Evolutionary conservation across 2,329 filamentous ascomycete genomes (phyloP), one percentile per base, ranked within the genome.

Genomic region (Diaporthe sp.): DNA sequence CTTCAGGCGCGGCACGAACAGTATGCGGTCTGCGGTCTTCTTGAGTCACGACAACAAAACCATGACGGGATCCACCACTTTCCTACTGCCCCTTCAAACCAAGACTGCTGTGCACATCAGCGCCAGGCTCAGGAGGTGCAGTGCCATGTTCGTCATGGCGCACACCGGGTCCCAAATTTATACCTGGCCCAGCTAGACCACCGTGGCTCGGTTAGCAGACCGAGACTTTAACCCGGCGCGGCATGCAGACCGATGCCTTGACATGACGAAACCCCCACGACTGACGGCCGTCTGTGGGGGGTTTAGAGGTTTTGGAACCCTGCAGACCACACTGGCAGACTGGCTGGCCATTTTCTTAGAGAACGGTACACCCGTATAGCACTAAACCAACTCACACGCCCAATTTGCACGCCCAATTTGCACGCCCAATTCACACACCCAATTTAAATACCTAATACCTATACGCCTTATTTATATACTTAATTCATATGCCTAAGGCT

Each of bases 251-350:
- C 65, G 34, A 49, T 44, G 42, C 22, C 62, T 57, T 70, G 72
- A 74, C 72, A 74, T 65, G 19, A 74, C 28, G 49, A 68, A 74
- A 74, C 51, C 58, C 72, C 72, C 72, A 65, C 58, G 39, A 44
- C 46, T 31, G 44, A 22, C 31, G 13, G 65, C 44, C 44, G 44
- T 19, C 46, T 73, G 72, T 57, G 72, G 61, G 72, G 72, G 49
- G 39, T 19, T 4, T 9, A 12, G n/a, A 62, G 17, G 28, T 39
- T 51, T 39, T 2, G 57, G 57, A 44, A 31, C 31, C 71, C 71
- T 53, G 57, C 28, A 53, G 31, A 15, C 57, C 55, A 39, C 13
- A n/a, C 25, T 12, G n/a, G 42, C 55, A 39, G 9, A n/a, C 25
- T 12, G n/a, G 42, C 31, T 34, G 70, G 12, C 28, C 28, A 49